A percentile compares a stretch with the other conserved stretches of the same genome.
phyloP scores from a whole-genome alignment of 1,284 basidiomycete genomes.

The Apiotrichum siamense region DNA sequence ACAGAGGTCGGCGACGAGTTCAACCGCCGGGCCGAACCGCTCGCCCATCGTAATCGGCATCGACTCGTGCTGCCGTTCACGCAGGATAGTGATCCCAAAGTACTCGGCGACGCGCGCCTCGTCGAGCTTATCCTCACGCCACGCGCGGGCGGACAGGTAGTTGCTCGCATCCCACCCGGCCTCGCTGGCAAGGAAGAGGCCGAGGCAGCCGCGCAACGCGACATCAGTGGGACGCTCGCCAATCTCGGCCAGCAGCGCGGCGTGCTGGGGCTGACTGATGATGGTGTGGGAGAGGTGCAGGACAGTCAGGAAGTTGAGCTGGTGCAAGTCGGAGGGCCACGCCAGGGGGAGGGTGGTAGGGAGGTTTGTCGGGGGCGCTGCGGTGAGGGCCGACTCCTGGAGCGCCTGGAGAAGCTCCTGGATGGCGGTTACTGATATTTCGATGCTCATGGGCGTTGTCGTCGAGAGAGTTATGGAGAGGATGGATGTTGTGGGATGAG shows the following conservation, averaged over 20 bases:
- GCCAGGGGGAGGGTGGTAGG: slow-evolving; percentile 30
- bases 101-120: slow-evolving; percentile 24
- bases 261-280: slow-evolving; percentile 20
- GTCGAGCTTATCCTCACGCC: slow-evolving; percentile 17
- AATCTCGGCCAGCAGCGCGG: slow-evolving; percentile 19
- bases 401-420: slow-evolving; percentile 9
- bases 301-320: slow-evolving; percentile 27
- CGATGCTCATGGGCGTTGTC: too few species aligned
- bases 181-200: slow-evolving; percentile 29
- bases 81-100: slow-evolving; percentile 27
- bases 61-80: slow-evolving; percentile 31
- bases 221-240: slow-evolving; percentile 16
- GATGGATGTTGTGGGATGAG: too few species aligned
- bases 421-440: slow-evolving; percentile 12
- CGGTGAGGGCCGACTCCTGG: slow-evolving; percentile 5
- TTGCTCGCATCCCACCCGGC: slow-evolving; percentile 21
- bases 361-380: slow-evolving; percentile 22
- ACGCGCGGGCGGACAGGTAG: slow-evolving; percentile 21
- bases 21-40: slow-evolving; percentile 19
- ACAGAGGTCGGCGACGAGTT: slow-evolving; percentile 16
- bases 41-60: slow-evolving; percentile 32
- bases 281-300: slow-evolving; percentile 22
- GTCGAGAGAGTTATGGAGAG: too few species aligned
- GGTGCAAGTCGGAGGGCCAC: slow-evolving; percentile 29
- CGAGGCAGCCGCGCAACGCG: slow-evolving; percentile 27